phyloP scores from a whole-genome alignment of 495 filamentous ascomycete species.

The Penicillium bialowiezense region DNA sequence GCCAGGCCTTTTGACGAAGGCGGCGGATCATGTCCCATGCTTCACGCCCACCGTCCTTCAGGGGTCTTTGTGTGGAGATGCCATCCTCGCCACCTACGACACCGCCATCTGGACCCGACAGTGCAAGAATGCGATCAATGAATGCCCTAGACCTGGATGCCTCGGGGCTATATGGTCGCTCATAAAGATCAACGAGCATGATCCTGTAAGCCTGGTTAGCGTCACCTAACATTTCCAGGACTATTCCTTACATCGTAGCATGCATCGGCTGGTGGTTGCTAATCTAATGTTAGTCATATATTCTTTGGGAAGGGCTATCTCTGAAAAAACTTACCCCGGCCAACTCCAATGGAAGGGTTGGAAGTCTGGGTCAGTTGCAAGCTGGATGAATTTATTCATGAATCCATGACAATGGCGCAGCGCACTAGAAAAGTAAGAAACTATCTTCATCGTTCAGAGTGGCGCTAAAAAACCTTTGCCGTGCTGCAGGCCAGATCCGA shows the following conservation, averaged over 20 bases:
- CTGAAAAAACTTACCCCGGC: slow-evolving; percentile 36
- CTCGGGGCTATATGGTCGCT: slow-evolving; percentile 48
- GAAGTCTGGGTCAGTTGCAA: slow-evolving; percentile 51
- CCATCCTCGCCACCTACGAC: slow-evolving; percentile 51
- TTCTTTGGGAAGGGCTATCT: no score
- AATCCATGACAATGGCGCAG: slow-evolving; percentile 54
- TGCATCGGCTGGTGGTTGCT: slow-evolving; percentile 55
- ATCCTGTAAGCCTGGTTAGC: slow-evolving; percentile 28
- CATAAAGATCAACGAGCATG: slow-evolving; percentile 55
- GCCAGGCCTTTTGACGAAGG: slow-evolving; percentile 50
- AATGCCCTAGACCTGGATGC: slow-evolving; percentile 47
- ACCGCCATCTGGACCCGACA: slow-evolving; percentile 52
- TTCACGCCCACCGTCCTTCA: slow-evolving; percentile 52
- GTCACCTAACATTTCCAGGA: background rate
- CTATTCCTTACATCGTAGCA: slow-evolving; percentile 41
- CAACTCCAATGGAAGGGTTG: slow-evolving; percentile 60
- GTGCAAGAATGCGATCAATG: slow-evolving; percentile 50
- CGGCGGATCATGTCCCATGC: slow-evolving; percentile 55
- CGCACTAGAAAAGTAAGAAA: slow-evolving; percentile 35
- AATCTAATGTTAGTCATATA: no score
- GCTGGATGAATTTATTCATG: slow-evolving; percentile 53
- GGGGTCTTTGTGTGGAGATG: slow-evolving; percentile 42
- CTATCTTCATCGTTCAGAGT: background rate
- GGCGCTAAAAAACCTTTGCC: slow-evolving; percentile 41
- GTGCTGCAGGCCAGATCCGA: slow-evolving; percentile 49